These are phyloP conservation scores for Carex arenaria DNA, from an alignment of 202 grass and related monocot genomes.

Conservation along the genomic window DNA sequence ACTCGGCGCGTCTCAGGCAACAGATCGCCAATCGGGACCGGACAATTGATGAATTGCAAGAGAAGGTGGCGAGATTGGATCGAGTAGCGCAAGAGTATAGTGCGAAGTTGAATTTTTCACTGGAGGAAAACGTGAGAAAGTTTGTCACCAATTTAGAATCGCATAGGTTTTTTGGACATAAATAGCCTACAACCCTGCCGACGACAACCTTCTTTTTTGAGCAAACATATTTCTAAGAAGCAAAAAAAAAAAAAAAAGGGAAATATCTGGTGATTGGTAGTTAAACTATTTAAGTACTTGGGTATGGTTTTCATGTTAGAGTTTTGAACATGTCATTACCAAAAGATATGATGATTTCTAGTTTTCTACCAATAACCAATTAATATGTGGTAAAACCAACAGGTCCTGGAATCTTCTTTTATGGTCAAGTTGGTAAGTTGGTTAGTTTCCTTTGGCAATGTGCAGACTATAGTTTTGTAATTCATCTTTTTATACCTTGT, in stretches of 20 bases:
- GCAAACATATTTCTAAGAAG: not conserved
- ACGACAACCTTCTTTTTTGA: not conserved
- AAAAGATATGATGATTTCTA: not conserved
- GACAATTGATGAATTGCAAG: slow-evolving; percentile 53
- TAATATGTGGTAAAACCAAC: not conserved
- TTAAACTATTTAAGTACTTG: not conserved
- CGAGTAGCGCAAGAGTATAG: slow-evolving; percentile 39
- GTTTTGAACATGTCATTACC: not conserved
- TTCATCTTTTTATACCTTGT: not conserved
- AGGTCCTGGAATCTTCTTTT: not conserved
- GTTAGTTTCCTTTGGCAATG: not conserved
- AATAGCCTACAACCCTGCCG: not conserved
- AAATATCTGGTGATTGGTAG: not conserved
- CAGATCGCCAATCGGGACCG: slow-evolving; percentile 62
- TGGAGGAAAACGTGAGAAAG: slow-evolving; percentile 66
- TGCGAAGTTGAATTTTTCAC: slow-evolving; percentile 45
- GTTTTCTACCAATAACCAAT: not conserved
- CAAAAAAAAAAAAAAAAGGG: not conserved
- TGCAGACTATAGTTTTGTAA: not conserved
- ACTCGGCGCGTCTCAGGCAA: slow-evolving; percentile 48
- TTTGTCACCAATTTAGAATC: slow-evolving; percentile 7
- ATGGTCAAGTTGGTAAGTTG: not conserved
- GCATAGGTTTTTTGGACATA: not conserved
- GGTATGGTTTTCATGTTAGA: not conserved
- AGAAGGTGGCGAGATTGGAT: slow-evolving; percentile 33